Evolutionary conservation across 768 basidiomycete genomes (phyloP), one percentile per base, ranked within the genome.

Genomic region (Tricholoma matsutake): DNA sequence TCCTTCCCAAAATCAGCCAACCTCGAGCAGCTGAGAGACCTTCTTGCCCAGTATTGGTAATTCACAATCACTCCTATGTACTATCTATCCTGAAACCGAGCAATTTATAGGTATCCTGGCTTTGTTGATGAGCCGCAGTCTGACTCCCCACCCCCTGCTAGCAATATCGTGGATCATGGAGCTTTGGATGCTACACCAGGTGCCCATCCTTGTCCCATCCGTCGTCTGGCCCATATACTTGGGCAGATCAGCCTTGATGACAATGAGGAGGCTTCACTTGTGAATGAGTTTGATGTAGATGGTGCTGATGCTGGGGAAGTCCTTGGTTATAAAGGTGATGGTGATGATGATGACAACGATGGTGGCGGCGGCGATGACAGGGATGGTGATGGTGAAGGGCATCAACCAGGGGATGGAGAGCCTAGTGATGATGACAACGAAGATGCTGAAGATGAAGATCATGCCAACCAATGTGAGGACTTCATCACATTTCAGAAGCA

Each of bases 401-500:
- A 51, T 51, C 41, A 43, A 18, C n/a, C 41, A 18, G 41, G 18
- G 16, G 47, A 51, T 14, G 47, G 29, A 10, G 47, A 51, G 18
- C 25, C 1, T 18, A 9, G 18, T 16, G 60, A 56, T n/a, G 16
- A 28, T 28, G 54, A 6, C 6, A 2, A 13, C 11, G 13, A 29
- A 10, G 6, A 31, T 37, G n/a, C 41, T 39, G 54, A 37, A 31
- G 31, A 6, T 25, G 43, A 39, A 37, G 28, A 25, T 5, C 1
- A 16, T n/a, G 14, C 6, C 3, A 9, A 25, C 2, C 6, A 3
- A 16, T 5, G 2, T 14, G 3, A 31, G 16, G 16, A 11, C 16
- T 66, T 59, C 31, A 6, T 56, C 6, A 56, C 56, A 1, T 70
- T 62, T 41, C 60, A 67, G 54, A 55, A 56, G 11, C 39, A 29